phyloP scores from a whole-genome alignment of 2,329 filamentous ascomycete genomes.

The Trichoderma sp. region DNA sequence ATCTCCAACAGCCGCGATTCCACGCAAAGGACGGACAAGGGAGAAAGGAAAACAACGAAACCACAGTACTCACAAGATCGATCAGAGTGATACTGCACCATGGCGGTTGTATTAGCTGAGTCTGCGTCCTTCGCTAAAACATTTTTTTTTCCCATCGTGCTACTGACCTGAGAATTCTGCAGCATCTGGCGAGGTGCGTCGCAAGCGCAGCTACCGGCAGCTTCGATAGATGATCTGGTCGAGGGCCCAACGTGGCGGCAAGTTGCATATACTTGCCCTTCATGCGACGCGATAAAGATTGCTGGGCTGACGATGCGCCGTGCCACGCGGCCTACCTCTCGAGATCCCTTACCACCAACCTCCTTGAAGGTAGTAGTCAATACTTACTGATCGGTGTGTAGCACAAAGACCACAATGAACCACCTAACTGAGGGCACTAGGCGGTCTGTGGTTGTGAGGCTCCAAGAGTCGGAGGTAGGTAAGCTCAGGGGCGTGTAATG shows the following conservation, averaged over 20 bases:
- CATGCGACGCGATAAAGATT: neutral
- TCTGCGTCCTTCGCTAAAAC: neutral
- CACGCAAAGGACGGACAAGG: neutral
- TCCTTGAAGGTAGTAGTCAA: too few species aligned
- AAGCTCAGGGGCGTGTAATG: neutral
- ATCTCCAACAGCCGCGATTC: neutral
- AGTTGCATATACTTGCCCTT: neutral
- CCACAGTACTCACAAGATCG: neutral
- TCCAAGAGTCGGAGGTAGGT: neutral
- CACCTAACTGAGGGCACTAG: neutral
- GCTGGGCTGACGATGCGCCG: constrained; percentile 12
- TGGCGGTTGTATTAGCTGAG: constrained; percentile 17
- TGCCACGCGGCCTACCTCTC: constrained; percentile 11
- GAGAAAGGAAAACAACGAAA: neutral
- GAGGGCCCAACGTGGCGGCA: neutral
- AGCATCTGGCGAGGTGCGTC: constrained; percentile 15
- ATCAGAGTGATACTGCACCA: constrained; percentile 7
- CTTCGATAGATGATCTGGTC: neutral
- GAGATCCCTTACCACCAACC: neutral
- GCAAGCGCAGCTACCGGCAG: constrained; percentile 15
- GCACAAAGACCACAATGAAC: neutral
- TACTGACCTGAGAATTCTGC: constrained; percentile 19
- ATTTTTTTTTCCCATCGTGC: neutral
- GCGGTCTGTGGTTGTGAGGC: neutral
- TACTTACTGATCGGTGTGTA: neutral